Evolutionary conservation across 495 filamentous ascomycete genomes (phyloP).

Genomic region (Glonium stellatum): DNA sequence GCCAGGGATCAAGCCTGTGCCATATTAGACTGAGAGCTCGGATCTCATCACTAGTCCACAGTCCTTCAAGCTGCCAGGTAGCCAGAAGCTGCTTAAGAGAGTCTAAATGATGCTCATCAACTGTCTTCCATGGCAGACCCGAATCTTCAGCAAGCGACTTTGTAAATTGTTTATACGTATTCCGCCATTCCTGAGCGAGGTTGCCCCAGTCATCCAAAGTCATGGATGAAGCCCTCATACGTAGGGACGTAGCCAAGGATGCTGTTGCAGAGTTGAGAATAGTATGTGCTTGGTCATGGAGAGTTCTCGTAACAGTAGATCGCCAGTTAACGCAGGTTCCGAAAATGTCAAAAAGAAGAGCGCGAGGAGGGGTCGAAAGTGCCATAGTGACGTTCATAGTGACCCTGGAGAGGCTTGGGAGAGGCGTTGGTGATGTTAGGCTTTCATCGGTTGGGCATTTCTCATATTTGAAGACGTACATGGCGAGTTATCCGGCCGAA

Average conservation of each 20-base stretch:
- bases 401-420: neutral
- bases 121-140: slow-evolving; percentile 32
- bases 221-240: slow-evolving; percentile 44
- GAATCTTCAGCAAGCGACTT: slow-evolving; percentile 40
- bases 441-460: neutral
- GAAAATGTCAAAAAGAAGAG: slow-evolving; percentile 63
- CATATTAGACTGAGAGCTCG: slow-evolving; percentile 53
- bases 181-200: slow-evolving; percentile 63
- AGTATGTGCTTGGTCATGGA: slow-evolving; percentile 38
- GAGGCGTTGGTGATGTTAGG: slow-evolving; percentile 1
- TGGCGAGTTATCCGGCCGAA: neutral
- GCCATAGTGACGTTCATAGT: neutral
- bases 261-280: slow-evolving; percentile 39
- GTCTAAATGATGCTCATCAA: slow-evolving; percentile 62
- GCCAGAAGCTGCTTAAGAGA: slow-evolving; percentile 52
- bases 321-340: slow-evolving; percentile 75
- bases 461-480: neutral
- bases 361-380: slow-evolving; percentile 32
- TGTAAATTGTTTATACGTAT: slow-evolving; percentile 56
- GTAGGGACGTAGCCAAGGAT: slow-evolving; percentile 43
- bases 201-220: slow-evolving; percentile 50
- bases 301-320: slow-evolving; percentile 47
- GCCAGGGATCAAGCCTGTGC: slow-evolving; percentile 67
- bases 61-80: slow-evolving; percentile 45
- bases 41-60: slow-evolving; percentile 56